Evolutionary conservation across 2,329 filamentous ascomycete species (phyloP).

Genomic region (Phyllosticta citribraziliensis): DNA sequence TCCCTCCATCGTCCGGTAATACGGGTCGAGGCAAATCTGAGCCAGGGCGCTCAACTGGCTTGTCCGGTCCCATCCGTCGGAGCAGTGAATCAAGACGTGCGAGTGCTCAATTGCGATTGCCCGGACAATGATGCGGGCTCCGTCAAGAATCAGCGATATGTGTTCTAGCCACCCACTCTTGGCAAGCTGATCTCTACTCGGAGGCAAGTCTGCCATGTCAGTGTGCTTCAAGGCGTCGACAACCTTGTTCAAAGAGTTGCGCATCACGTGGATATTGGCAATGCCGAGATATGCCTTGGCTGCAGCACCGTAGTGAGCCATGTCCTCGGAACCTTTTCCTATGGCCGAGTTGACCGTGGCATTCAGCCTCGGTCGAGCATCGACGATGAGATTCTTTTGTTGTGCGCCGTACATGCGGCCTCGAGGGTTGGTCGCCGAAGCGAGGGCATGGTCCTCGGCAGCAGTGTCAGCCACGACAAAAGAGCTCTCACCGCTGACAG

Average conservation of each 20-base stretch:
- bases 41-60: slow-evolving; percentile 86
- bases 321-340: slow-evolving; percentile 90
- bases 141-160: slow-evolving; percentile 73
- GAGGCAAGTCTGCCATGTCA: slow-evolving; percentile 72
- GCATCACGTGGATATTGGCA: slow-evolving; percentile 98
- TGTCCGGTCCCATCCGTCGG: slow-evolving; percentile 96
- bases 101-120: slow-evolving; percentile 89
- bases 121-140: slow-evolving; percentile 71
- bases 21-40: slow-evolving; percentile 90
- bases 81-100: slow-evolving; percentile 93
- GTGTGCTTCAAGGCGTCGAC: slow-evolving; percentile 87
- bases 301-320: slow-evolving; percentile 91
- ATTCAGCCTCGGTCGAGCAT: slow-evolving; percentile 89
- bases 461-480: slow-evolving; percentile 22
- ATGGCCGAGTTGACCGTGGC: slow-evolving; percentile 89
- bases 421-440: slow-evolving; percentile 51
- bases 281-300: slow-evolving; percentile 90
- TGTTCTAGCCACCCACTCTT: slow-evolving; percentile 90
- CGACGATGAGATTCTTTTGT: slow-evolving; percentile 88
- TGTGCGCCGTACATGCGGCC: slow-evolving; percentile 71
- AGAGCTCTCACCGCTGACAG: slow-evolving; percentile 24
- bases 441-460: slow-evolving; percentile 45
- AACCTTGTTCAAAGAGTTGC: slow-evolving; percentile 77
- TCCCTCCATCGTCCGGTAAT: slow-evolving; percentile 86
- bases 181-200: slow-evolving; percentile 68